These are phyloP conservation scores for Stemphylium lycopersici DNA, from an alignment of 2,329 filamentous ascomycete genomes.

Conservation along the genomic window DNA sequence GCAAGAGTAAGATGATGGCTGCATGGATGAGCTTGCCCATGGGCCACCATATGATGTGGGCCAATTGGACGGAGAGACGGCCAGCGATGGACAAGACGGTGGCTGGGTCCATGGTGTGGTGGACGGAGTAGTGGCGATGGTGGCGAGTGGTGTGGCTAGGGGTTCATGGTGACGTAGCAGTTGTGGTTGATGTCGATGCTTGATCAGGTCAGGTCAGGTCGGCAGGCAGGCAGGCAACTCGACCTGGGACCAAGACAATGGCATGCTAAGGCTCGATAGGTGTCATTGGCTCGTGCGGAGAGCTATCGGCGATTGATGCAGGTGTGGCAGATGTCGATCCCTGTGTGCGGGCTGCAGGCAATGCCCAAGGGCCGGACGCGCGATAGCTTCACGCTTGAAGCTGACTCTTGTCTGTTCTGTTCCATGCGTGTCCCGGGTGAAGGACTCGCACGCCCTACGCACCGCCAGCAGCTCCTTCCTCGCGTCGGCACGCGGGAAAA, in stretches of 20 bases:
- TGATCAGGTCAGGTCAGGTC: no score
- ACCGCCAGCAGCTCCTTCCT: conserved; percentile 3
- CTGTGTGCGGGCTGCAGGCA: conserved; percentile 30
- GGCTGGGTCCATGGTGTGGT: conserved; percentile 39
- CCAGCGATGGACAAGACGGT: conserved; percentile 36
- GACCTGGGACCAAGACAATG: no score
- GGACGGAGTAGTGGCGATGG: background rate
- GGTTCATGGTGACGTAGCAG: conserved; percentile 14
- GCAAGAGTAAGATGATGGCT: conserved; percentile 52
- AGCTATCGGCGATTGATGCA: conserved; percentile 27
- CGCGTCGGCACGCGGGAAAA: background rate
- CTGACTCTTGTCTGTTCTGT: background rate
- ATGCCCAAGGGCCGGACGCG: conserved; percentile 17
- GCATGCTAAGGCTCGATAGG: background rate
- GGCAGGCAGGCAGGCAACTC: no score
- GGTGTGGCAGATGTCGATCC: conserved; percentile 24
- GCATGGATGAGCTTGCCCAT: conserved; percentile 47
- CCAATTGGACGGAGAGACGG: background rate
- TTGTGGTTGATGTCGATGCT: background rate
- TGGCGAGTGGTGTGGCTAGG: conserved; percentile 10
- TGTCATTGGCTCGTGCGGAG: conserved; percentile 24
- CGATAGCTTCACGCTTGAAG: conserved; percentile 13
- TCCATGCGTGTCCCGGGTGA: no score
- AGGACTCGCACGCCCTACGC: no score
- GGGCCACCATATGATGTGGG: conserved; percentile 48